A percentile compares a stretch with the other conserved stretches of the same genome.
Conservation (phyloP, 495 filamentous ascomycete species). For the Aspergillus ostianus region DNA sequence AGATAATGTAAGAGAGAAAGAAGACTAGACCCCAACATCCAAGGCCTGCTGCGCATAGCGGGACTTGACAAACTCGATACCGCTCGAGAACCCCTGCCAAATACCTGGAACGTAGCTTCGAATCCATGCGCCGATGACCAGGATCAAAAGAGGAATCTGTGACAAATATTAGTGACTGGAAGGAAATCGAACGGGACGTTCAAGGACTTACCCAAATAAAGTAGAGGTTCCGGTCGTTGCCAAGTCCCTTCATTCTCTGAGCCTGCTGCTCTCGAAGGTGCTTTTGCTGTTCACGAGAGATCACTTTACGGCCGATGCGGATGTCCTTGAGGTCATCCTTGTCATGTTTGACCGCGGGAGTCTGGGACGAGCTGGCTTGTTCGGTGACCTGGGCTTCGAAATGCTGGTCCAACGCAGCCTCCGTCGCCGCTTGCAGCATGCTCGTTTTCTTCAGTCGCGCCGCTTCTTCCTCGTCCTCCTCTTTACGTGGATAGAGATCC, state of each 20-base stretch:
- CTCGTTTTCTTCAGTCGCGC: conserved; percentile 61
- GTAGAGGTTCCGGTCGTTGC: conserved; percentile 75
- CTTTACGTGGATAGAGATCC: conserved; percentile 67
- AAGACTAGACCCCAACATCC: conserved; percentile 33
- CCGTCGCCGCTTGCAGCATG: conserved; percentile 59
- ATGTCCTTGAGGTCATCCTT: conserved; percentile 44
- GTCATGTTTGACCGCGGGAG: conserved; percentile 38
- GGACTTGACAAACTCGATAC: conserved; percentile 44
- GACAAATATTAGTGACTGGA: conserved; percentile 20
- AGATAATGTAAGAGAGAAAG: conserved; percentile 8
- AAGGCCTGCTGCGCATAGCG: conserved; percentile 44
- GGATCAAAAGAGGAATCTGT: conserved; percentile 51
- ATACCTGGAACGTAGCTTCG: conserved; percentile 58
- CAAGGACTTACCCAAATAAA: conserved; percentile 73
- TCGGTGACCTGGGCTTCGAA: conserved; percentile 58
- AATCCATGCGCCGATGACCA: conserved; percentile 64
- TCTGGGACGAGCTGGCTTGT: conserved; percentile 48
- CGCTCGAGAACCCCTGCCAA: conserved; percentile 45
- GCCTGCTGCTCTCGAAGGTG: conserved; percentile 69
- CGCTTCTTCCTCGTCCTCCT: conserved; percentile 39
- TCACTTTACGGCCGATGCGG: conserved; percentile 43
- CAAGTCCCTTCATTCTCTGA: conserved; percentile 69
- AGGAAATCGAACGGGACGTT: conserved; percentile 16
- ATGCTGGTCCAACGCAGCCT: conserved; percentile 65
- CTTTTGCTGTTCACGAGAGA: conserved; percentile 72